Conservation (phyloP, 2,329 filamentous ascomycete genomes). For the Cercospora sesami region DNA sequence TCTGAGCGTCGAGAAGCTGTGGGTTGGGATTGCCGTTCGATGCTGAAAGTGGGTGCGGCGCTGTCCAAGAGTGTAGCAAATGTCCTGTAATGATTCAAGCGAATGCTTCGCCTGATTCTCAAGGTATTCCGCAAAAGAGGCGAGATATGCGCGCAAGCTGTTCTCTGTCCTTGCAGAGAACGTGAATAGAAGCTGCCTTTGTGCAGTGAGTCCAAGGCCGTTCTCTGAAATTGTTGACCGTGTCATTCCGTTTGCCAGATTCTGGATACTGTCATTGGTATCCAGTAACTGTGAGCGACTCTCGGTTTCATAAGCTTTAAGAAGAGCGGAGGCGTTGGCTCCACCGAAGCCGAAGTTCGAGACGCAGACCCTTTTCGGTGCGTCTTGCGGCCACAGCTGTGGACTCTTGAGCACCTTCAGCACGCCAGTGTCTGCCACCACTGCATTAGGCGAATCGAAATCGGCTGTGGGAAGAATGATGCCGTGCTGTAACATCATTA, state of each 20-base stretch:
- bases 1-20: background rate
- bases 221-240: background rate
- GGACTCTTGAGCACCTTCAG: conserved; percentile 30
- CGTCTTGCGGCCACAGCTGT: conserved; percentile 6
- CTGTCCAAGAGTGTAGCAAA: background rate
- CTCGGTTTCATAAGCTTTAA: background rate
- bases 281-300: background rate
- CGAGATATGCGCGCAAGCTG: background rate
- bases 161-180: background rate
- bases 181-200: background rate
- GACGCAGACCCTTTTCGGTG: conserved; percentile 9
- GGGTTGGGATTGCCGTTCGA: background rate
- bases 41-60: background rate
- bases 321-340: conserved; percentile 1
- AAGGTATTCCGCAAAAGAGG: background rate
- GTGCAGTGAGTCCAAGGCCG: background rate
- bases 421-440: background rate
- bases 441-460: conserved; percentile 26
- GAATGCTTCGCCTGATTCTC: background rate
- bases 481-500: conserved; percentile 6
- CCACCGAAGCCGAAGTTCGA: conserved; percentile 24
- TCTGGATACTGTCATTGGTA: background rate
- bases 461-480: conserved; percentile 21
- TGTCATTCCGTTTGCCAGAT: background rate
- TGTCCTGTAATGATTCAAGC: background rate